Conservation (phyloP, 2,329 filamentous ascomycete genomes). For the Zelopaecilomyces penicillatus region DNA sequence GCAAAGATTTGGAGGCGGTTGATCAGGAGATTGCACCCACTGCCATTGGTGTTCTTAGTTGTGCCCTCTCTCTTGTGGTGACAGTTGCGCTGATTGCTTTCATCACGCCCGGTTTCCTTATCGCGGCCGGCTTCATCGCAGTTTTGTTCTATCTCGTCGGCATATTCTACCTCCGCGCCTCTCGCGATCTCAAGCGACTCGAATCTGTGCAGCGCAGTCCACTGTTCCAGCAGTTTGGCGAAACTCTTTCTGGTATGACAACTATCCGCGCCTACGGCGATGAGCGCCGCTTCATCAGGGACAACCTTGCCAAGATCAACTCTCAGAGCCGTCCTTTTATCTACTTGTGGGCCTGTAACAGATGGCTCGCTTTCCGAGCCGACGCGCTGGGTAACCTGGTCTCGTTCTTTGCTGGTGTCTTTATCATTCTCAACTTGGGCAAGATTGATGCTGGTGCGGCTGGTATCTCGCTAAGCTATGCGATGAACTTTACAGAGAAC, state of each 20-base stretch:
- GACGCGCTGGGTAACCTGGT: conserved; percentile 87
- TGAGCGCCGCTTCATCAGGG: conserved; percentile 83
- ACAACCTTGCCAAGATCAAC: conserved; percentile 84
- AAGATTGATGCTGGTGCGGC: conserved; percentile 83
- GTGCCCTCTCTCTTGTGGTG: conserved; percentile 60
- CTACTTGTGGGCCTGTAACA: conserved; percentile 91
- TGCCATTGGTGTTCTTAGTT: conserved; percentile 68
- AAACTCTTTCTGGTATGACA: conserved; percentile 88
- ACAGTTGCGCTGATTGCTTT: conserved; percentile 79
- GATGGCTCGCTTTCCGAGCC: conserved; percentile 90
- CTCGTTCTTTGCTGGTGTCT: conserved; percentile 85
- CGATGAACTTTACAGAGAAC: conserved; percentile 94
- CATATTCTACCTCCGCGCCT: conserved; percentile 81
- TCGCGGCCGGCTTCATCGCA: conserved; percentile 79
- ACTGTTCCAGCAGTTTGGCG: conserved; percentile 94
- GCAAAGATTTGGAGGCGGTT: conserved; percentile 89
- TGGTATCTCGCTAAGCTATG: conserved; percentile 89
- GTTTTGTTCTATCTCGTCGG: conserved; percentile 75
- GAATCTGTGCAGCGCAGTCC: conserved; percentile 93
- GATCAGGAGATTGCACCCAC: conserved; percentile 94
- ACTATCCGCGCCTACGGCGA: conserved; percentile 96
- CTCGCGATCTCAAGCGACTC: conserved; percentile 88
- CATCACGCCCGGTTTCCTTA: conserved; percentile 85
- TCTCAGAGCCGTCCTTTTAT: conserved; percentile 89
- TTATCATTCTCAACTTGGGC: conserved; percentile 77